Percentiles rank a stretch among this genome's conserved stretches.
phyloP scores from a whole-genome alignment of 495 filamentous ascomycete genomes.

The Aspergillus asperescens region DNA sequence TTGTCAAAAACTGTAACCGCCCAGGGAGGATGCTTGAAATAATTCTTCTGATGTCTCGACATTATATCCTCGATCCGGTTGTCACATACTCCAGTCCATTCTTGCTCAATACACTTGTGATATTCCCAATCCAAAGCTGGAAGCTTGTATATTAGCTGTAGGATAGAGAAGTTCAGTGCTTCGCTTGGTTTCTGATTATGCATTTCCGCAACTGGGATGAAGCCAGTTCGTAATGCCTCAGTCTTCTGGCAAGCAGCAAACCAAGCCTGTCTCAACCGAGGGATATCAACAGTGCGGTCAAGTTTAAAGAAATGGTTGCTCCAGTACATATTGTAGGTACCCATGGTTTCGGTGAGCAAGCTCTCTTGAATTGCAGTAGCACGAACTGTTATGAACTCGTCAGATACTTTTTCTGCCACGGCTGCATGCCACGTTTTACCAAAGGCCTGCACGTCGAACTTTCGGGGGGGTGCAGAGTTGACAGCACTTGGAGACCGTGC shows the following conservation, averaged over 20 bases:
- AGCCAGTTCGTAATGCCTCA: conserved; percentile 65
- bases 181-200: neutral
- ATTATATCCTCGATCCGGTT: conserved; percentile 20
- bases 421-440: conserved; percentile 17
- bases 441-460: conserved; percentile 25
- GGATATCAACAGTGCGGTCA: conserved; percentile 42
- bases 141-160: conserved; percentile 29
- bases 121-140: conserved; percentile 26
- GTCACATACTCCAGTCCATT: conserved; percentile 9
- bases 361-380: conserved; percentile 34
- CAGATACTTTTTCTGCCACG: conserved; percentile 12
- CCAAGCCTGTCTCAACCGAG: conserved; percentile 54
- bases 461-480: neutral
- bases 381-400: conserved; percentile 14
- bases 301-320: conserved; percentile 39
- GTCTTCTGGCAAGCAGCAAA: conserved; percentile 48
- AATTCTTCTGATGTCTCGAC: conserved; percentile 19
- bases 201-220: conserved; percentile 39
- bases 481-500: conserved; percentile 6
- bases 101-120: conserved; percentile 8
- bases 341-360: conserved; percentile 33
- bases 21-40: conserved; percentile 27
- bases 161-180: conserved; percentile 19
- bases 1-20: conserved; percentile 30
- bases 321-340: conserved; percentile 32